These are phyloP conservation scores for Rheum nobile DNA, from an alignment of 148 eudicot species.

Conservation along the genomic window DNA sequence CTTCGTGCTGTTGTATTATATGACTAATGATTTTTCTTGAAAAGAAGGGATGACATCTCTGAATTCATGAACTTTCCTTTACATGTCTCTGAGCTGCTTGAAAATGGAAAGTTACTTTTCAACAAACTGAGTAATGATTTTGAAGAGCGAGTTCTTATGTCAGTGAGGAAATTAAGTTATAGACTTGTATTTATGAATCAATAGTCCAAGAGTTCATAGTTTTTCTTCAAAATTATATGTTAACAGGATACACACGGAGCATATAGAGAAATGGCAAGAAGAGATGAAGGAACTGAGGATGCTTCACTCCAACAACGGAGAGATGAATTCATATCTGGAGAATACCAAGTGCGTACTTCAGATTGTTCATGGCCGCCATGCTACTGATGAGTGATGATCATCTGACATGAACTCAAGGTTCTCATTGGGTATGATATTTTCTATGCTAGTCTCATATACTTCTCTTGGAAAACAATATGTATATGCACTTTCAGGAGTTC, in stretches of 20 bases:
- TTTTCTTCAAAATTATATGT: constrained; percentile 10
- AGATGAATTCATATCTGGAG: constrained; percentile 39
- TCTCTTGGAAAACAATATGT: not conserved
- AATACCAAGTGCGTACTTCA: constrained; percentile 67
- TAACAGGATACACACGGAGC: constrained; percentile 79
- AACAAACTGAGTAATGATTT: too few relatives aligned
- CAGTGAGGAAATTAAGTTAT: too few relatives aligned
- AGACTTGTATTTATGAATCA: not conserved
- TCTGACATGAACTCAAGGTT: not conserved
- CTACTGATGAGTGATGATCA: too few relatives aligned
- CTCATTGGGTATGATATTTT: not conserved
- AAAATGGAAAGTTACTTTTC: too few relatives aligned
- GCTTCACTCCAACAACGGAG: constrained; percentile 70
- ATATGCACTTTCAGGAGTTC: not conserved
- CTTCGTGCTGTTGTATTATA: too few relatives aligned
- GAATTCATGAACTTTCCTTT: constrained; percentile 1
- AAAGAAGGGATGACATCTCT: not conserved
- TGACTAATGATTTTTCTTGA: not conserved
- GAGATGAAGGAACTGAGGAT: constrained; percentile 65
- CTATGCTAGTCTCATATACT: not conserved
- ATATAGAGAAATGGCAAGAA: too few relatives aligned
- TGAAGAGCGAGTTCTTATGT: too few relatives aligned
- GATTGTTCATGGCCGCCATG: constrained; percentile 38
- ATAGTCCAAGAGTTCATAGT: constrained; percentile 2
- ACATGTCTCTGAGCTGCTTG: too few relatives aligned